Evolutionary conservation across 2,329 filamentous ascomycete genomes (phyloP), one percentile per base, ranked within the genome.

Genomic region (Eurotiales sp.): DNA sequence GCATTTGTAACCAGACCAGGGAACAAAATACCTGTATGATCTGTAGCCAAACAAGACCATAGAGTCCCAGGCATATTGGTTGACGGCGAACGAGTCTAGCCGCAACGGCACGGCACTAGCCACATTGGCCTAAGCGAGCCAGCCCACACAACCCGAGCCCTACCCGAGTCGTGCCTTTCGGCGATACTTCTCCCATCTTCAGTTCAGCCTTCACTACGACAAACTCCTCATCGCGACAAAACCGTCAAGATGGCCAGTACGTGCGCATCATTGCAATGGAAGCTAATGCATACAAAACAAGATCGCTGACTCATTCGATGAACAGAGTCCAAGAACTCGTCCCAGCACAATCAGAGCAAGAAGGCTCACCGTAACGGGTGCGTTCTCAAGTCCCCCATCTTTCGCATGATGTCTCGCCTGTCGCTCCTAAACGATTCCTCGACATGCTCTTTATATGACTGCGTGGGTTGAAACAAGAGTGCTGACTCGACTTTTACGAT

Each of bases 291-390:
- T 23, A 40, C n/a, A 5, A 11, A 7, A 25, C 27, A 22, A n/a
- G 21, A 57, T 30, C 55, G 17, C 40, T 44, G 23, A 41, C 21
- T 22, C 29, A 25, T 29, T 43, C 40, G 15, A 30, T 40, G 14
- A 23, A 14, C 74, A 96, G 91, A 97, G 85, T 97, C 93, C 71
- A 97, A 97, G 90, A 97, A 97, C 87, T 95, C 90, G 81, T 96
- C 92, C 72, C 92, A 97, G 84, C 90, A 96, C 82, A 96, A 96
- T 81, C 88, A 93, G 86, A 85, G 84, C 77, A 88, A 88, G 83
- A 99, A 99, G 88, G 91, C 90, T 80, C 93, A 99, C 87, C 86
- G 87, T 75, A 99, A 99, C 84, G 93, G 93, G 92, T 96, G 87
- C 69, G 86, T 80, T n/a, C 25, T 27, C 25, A 27, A 25, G 44